Evolutionary conservation across 2,329 filamentous ascomycete species (phyloP).

Genomic region (Apiospora arundinis): DNA sequence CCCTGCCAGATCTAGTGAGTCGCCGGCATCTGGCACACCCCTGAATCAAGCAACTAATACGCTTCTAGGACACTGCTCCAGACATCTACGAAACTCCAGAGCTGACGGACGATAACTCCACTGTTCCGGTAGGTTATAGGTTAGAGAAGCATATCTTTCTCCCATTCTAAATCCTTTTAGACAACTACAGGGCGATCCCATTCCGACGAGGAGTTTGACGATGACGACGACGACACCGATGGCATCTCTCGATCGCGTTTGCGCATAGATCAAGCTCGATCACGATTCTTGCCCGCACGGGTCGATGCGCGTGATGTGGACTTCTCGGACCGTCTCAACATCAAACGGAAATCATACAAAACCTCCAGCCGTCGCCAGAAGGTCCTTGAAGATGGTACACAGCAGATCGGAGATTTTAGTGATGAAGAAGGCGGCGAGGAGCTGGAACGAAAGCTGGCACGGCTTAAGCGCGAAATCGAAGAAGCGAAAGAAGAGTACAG

Average conservation of each 20-base stretch:
- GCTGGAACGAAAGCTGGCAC: conserved; percentile 78
- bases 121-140: conserved; percentile 68
- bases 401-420: conserved; percentile 76
- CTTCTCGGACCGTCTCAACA: conserved; percentile 87
- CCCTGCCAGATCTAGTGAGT: conserved; percentile 76
- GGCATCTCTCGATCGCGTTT: conserved; percentile 80
- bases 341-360: conserved; percentile 84
- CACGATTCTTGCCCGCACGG: conserved; percentile 75
- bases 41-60: conserved; percentile 30
- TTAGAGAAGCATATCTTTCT: conserved; percentile 27
- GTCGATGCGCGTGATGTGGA: conserved; percentile 82
- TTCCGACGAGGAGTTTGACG: conserved; percentile 68
- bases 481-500: conserved; percentile 59
- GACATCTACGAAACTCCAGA: conserved; percentile 98
- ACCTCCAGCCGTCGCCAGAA: conserved; percentile 72
- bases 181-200: conserved; percentile 61
- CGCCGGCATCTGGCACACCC: neutral
- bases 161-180: conserved; percentile 39
- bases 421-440: conserved; percentile 63
- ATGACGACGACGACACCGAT: conserved; percentile 66
- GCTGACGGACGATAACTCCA: conserved; percentile 87
- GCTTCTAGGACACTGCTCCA: conserved; percentile 78
- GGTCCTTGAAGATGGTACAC: conserved; percentile 66
- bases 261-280: conserved; percentile 79
- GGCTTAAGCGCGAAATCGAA: conserved; percentile 75